phyloP scores from a whole-genome alignment of 2,329 filamentous ascomycete genomes.

The Fusarium globosum region DNA sequence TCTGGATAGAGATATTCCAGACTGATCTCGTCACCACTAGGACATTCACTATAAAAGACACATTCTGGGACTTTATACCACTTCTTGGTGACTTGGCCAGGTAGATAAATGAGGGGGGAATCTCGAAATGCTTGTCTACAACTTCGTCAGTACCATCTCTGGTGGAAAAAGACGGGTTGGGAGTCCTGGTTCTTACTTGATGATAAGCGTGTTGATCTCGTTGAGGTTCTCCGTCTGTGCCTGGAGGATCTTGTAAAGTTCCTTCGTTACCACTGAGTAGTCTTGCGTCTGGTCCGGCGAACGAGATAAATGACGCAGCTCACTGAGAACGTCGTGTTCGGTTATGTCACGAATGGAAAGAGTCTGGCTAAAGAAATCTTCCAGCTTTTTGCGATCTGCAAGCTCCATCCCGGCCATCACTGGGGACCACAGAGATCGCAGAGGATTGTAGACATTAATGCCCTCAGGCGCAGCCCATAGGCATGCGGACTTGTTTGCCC shows the following conservation, averaged over 20 bases:
- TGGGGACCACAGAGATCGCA: neutral
- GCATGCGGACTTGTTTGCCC: neutral
- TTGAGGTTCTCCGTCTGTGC: neutral
- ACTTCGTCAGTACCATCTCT: neutral
- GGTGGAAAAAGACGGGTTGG: no score
- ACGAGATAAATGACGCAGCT: neutral
- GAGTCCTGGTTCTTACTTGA: neutral
- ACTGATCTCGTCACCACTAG: no score
- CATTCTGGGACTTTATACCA: neutral
- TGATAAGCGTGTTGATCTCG: neutral
- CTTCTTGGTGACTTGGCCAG: fast-evolving
- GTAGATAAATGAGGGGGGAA: neutral
- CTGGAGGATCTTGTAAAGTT: neutral
- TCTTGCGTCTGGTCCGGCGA: neutral
- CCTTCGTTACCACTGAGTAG: fast-evolving
- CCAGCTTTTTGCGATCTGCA: neutral
- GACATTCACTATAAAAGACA: no score
- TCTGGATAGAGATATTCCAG: neutral
- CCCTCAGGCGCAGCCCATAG: neutral
- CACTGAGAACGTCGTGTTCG: neutral
- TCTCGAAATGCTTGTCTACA: neutral
- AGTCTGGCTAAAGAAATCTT: neutral
- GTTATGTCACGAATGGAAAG: neutral
- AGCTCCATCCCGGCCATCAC: neutral
- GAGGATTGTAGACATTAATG: neutral